Base-by-base conservation (phyloP, 345 rosid species). In the Geranium rotundifolium region DNA sequence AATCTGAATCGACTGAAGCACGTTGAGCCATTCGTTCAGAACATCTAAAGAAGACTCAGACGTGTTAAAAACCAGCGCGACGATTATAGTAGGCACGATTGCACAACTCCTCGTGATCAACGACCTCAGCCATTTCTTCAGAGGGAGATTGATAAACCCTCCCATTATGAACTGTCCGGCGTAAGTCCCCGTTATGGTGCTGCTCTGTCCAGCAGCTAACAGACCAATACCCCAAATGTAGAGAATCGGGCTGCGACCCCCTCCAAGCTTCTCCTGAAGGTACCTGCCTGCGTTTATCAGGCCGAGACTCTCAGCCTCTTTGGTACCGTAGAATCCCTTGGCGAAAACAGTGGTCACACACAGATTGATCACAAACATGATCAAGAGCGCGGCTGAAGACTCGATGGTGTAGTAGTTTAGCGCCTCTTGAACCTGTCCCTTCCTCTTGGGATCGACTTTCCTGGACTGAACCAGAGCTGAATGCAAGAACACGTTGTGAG, bases 151-250 rank as follows among this genome's bases (percentile, higher is more conserved):
- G 19, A 69, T 61, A 46, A 69, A 69, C 1, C 41, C 41, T 34
- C 41, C 41, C 41, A 34, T 34, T 5, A 34, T 34, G 4, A 34
- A 34, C 41, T 34, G 41, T 4, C 41, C 41, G 4, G 41, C 41
- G 41, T 34, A 34, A 8, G 41, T 34, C 10, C 41, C 41, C 1
- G 72, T 69, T 30, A 69, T 57, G 9, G 72, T 69, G 59, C 72
- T 69, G 63, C 72, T 69, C 63, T 69, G 72, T 19, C 72, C 72
- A 0, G 72, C 66, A 0, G 72, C 72, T 50, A 69, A 59, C 6
- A 69, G 54, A 10, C 72, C 72, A 29, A 69, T 59, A 19, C 72
- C 72, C 72, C 72, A 69, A 9, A 69, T 69, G 58, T 69, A 69
- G 67, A 69, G 34, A 18, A 69, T 58, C 5, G 67, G 69, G 34